Evolutionary conservation across 2,329 filamentous ascomycete genomes (phyloP), one percentile per base, ranked within the genome.

Genomic region (Emericellopsis cladophorae): DNA sequence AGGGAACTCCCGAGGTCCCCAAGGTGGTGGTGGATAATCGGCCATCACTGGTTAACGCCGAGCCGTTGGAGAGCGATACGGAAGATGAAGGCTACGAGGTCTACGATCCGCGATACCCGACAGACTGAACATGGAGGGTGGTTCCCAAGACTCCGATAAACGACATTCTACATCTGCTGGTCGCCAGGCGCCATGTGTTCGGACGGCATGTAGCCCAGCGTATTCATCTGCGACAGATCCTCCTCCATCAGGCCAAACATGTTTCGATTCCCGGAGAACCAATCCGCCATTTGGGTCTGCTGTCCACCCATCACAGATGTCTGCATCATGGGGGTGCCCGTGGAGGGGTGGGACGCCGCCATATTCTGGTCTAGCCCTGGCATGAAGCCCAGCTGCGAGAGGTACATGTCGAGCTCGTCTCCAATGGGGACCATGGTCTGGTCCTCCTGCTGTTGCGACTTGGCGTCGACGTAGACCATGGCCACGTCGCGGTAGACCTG

Each of bases 81-180:
- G 81, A 84, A 40, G 80, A 83, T 46, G 81, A 85, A 49, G 79
- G 73, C 2, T 84, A 86, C 53, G 75, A 83, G 46, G 66, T 80
- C 39, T 84, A 84, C 54, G 66, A 81, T 48, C 77, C 77, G 2
- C 61, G 68, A 31, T 61, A 63, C 40, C 77, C 77, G 21, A 81
- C 77, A 1, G 70, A 79, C 47, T 81, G 64, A 79, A 41, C 15
- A 7, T 9, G 16, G 12, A 11, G 24, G 16, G 4, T 40, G 22
- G 32, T 41, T 18, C 18, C 34, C 10, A 23, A 12, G n/a, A 11
- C 9, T 3, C 8, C 9, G 18, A 18, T 22, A 35, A 35, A 29
- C 7, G 8, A 9, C 12, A 29, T 29, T 7, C 26, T 29, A 29
- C 32, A 33, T 32, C 9, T 31, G 23, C 24, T 46, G 36, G 9